phyloP scores from a whole-genome alignment of 2,329 filamentous ascomycete species.

The Phaeophleospora eucalypticola region DNA sequence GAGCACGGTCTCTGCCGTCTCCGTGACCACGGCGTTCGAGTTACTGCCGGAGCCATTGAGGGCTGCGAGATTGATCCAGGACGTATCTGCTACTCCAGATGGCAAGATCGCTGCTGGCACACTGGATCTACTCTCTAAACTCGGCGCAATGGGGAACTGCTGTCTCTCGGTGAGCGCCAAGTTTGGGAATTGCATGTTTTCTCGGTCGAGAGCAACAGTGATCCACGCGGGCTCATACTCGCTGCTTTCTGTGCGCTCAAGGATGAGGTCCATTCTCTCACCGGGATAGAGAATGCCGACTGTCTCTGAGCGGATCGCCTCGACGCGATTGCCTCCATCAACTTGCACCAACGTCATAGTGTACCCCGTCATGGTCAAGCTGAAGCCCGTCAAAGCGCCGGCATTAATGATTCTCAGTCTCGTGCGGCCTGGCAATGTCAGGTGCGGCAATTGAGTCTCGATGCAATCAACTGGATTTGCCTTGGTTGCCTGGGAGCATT shows the following conservation, averaged over 20 bases:
- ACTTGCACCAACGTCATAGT: slow-evolving; percentile 32
- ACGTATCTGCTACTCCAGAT: background rate
- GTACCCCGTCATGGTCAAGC: slow-evolving; percentile 9
- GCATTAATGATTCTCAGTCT: slow-evolving; percentile 38
- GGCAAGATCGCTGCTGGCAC: too few relatives aligned
- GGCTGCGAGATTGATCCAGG: slow-evolving; percentile 6
- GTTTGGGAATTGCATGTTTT: slow-evolving; percentile 44
- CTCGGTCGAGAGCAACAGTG: slow-evolving; percentile 21
- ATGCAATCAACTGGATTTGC: slow-evolving; percentile 43
- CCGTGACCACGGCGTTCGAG: slow-evolving; percentile 9
- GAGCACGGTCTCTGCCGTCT: slow-evolving; percentile 38
- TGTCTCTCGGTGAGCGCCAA: slow-evolving; percentile 35
- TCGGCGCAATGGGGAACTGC: slow-evolving; percentile 10
- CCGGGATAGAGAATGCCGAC: slow-evolving; percentile 42
- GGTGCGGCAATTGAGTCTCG: slow-evolving; percentile 8
- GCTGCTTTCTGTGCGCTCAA: slow-evolving; percentile 13
- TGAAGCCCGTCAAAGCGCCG: slow-evolving; percentile 40
- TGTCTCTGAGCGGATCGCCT: slow-evolving; percentile 28
- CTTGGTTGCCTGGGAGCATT: slow-evolving; percentile 43
- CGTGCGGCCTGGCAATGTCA: slow-evolving; percentile 12
- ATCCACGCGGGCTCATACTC: slow-evolving; percentile 8
- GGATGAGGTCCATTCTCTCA: slow-evolving; percentile 41
- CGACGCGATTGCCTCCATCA: slow-evolving; percentile 38
- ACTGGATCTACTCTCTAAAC: background rate
- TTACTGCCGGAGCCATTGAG: background rate